Evolutionary conservation across 805 yeast species (phyloP).

Genomic region (Priceomyces fermenticarens): DNA sequence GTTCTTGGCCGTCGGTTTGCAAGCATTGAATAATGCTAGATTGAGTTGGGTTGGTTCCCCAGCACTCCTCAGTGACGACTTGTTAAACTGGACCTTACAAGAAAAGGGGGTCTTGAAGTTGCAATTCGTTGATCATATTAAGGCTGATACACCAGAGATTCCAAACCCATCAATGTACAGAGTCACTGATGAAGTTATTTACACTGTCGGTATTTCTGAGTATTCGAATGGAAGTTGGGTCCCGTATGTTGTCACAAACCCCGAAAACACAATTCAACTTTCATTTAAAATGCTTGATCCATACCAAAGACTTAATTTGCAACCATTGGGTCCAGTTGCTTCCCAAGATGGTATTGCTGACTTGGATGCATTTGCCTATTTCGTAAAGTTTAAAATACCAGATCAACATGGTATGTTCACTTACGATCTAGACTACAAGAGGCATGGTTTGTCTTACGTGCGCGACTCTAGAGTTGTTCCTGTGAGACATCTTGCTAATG

Average conservation of each 20-base stretch:
- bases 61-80: constrained; percentile 40
- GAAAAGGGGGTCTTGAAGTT: constrained; percentile 61
- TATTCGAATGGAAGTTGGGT: constrained; percentile 56
- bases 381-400: constrained; percentile 67
- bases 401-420: constrained; percentile 98
- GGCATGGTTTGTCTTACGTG: constrained; percentile 71
- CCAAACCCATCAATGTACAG: constrained; percentile 52
- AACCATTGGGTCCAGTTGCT: constrained; percentile 37
- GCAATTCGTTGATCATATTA: constrained; percentile 52
- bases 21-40: constrained; percentile 76
- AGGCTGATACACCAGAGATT: constrained; percentile 44
- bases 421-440: constrained; percentile 70
- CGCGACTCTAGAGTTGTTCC: constrained; percentile 69
- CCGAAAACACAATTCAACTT: constrained; percentile 65
- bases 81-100: constrained; percentile 68
- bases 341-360: constrained; percentile 31
- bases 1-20: constrained; percentile 71
- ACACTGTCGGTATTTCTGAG: constrained; percentile 48
- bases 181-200: constrained; percentile 68
- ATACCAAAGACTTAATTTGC: constrained; percentile 75
- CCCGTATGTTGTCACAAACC: constrained; percentile 47
- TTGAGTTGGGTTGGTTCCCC: constrained; percentile 76
- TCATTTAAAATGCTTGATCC: constrained; percentile 93
- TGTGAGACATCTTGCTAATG: constrained; percentile 91
- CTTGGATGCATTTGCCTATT: constrained; percentile 48